These are phyloP conservation scores for Russula sp. DNA, from an alignment of 768 basidiomycete species.

Conservation along the genomic window DNA sequence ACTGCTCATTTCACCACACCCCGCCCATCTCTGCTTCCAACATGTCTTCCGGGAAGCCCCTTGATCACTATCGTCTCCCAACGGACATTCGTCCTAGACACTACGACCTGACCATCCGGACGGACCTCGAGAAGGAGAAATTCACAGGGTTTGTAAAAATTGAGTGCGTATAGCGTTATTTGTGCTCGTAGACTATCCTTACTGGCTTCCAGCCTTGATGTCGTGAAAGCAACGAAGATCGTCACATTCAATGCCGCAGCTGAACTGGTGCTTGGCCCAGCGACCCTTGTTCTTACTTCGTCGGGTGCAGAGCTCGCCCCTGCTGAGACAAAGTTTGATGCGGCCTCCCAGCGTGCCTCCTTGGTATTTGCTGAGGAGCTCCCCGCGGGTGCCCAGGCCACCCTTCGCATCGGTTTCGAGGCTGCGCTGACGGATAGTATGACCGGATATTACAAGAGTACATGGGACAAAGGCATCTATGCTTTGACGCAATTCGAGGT, in stretches of 20 bases:
- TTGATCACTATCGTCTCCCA: slow-evolving; percentile 50
- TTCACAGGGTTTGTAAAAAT: slow-evolving; percentile 77
- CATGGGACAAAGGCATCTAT: slow-evolving; percentile 61
- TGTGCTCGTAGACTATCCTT: background rate
- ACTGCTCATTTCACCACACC: slow-evolving; percentile 15
- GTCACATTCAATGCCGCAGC: slow-evolving; percentile 59
- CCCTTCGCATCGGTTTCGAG: slow-evolving; percentile 62
- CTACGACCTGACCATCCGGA: slow-evolving; percentile 74
- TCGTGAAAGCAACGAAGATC: slow-evolving; percentile 52
- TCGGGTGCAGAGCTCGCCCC: slow-evolving; percentile 43
- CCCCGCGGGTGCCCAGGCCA: slow-evolving; percentile 61
- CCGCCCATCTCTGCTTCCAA: background rate
- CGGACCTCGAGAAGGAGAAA: slow-evolving; percentile 69
- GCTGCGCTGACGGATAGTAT: slow-evolving; percentile 63
- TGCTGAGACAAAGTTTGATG: slow-evolving; percentile 45
- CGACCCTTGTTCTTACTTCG: slow-evolving; percentile 48
- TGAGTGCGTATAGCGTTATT: slow-evolving; percentile 39
- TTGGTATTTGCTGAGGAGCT: slow-evolving; percentile 53
- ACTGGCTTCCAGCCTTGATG: slow-evolving; percentile 45
- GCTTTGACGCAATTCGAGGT: slow-evolving; percentile 90
- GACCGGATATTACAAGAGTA: slow-evolving; percentile 80
- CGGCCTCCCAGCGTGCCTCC: slow-evolving; percentile 56
- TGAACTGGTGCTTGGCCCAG: slow-evolving; percentile 51
- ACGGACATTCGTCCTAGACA: slow-evolving; percentile 61
- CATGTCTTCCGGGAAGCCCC: slow-evolving; percentile 10